These are phyloP conservation scores for Endothia cerciana DNA, from an alignment of 2,329 filamentous ascomycete species.

Conservation along the genomic window DNA sequence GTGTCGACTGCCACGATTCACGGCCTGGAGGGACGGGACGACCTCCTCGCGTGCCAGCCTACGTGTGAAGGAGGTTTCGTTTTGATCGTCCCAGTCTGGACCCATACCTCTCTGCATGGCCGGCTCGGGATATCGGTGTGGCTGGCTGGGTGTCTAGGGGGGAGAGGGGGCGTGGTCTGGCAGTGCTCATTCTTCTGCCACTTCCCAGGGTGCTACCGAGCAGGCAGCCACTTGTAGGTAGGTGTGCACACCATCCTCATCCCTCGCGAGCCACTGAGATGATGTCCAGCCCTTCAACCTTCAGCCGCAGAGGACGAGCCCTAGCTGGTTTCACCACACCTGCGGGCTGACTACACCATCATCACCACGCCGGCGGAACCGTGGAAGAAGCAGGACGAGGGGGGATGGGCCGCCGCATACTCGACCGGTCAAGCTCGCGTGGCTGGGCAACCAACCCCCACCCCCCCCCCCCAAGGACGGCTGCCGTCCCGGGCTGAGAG, in stretches of 20 bases:
- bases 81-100: background rate
- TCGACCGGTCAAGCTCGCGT: constrained; percentile 4
- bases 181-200: background rate
- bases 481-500: background rate
- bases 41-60: no score
- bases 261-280: background rate
- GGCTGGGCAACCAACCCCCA: background rate
- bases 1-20: no score
- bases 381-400: background rate
- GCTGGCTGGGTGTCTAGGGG: background rate
- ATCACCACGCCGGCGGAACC: background rate
- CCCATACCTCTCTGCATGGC: background rate
- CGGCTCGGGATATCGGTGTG: no score
- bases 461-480: background rate
- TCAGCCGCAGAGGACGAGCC: constrained; percentile 2
- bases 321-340: background rate
- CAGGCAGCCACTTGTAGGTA: background rate
- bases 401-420: background rate
- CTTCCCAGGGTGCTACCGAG: background rate
- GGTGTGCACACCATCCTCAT: background rate
- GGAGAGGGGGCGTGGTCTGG: background rate
- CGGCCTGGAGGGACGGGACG: no score
- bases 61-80: background rate
- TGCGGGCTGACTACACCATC: constrained; percentile 3
- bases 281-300: background rate